A percentile compares a stretch with the other conserved stretches of the same genome.
phyloP scores from a whole-genome alignment of 2,329 filamentous ascomycete species.

The Raffaelea ambrosiae region DNA sequence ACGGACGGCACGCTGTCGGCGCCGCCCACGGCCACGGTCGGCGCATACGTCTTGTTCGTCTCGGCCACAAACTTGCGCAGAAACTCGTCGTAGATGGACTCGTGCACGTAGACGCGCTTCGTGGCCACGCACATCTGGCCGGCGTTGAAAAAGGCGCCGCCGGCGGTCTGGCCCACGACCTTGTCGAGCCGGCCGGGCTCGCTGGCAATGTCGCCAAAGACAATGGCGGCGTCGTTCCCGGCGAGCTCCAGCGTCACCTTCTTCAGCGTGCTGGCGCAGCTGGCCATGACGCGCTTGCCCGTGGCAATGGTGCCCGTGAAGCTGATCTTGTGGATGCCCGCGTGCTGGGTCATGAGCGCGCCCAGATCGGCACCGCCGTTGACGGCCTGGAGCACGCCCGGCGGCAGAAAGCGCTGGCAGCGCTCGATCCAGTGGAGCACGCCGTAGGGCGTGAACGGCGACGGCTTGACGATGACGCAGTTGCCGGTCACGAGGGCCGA shows the following conservation, averaged over 20 bases:
- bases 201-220: constrained; percentile 27
- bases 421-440: constrained; percentile 42
- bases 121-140: constrained; percentile 47
- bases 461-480: constrained; percentile 6
- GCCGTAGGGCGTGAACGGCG: constrained; percentile 39
- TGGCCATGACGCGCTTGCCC: constrained; percentile 25
- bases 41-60: constrained; percentile 17
- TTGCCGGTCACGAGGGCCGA: neutral
- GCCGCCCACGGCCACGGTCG: constrained; percentile 43
- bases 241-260: constrained; percentile 33
- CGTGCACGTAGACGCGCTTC: constrained; percentile 47
- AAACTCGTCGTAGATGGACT: constrained; percentile 41
- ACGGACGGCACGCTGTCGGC: constrained; percentile 31
- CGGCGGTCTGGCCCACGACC: constrained; percentile 31
- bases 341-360: constrained; percentile 43
- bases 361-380: constrained; percentile 47
- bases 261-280: constrained; percentile 25
- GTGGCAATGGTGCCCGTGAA: constrained; percentile 50
- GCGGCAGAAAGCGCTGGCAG: neutral
- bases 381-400: constrained; percentile 16
- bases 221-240: constrained; percentile 39
- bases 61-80: constrained; percentile 30
- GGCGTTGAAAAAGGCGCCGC: constrained; percentile 46
- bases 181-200: constrained; percentile 19
- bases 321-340: constrained; percentile 45